These are phyloP conservation scores for Fusarium poae DNA, from an alignment of 2,329 filamentous ascomycete genomes.

Conservation along the genomic window DNA sequence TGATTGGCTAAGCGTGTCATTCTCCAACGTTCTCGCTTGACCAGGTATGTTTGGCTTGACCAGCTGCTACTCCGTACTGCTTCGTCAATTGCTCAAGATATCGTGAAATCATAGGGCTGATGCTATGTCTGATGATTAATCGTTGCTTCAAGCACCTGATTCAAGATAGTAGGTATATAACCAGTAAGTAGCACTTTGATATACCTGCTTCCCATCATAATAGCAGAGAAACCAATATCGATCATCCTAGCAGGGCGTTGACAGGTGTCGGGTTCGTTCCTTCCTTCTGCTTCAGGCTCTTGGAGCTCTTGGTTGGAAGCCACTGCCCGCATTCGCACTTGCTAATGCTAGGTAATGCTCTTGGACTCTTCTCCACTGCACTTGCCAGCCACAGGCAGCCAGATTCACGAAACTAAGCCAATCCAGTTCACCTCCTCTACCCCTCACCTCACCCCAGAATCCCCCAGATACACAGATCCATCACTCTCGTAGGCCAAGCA, in stretches of 20 bases:
- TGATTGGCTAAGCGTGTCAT: conserved; percentile 14
- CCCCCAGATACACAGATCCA: conserved; percentile 32
- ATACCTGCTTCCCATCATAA: not conserved
- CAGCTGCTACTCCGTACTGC: not conserved
- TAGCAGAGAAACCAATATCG: not conserved
- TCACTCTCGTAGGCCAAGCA: not conserved
- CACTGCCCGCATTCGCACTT: conserved; percentile 21
- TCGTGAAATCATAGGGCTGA: not conserved
- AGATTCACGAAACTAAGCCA: conserved; percentile 13
- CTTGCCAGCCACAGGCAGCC: conserved; percentile 10
- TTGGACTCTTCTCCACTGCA: not conserved
- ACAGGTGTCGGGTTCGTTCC: not conserved
- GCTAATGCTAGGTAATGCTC: not conserved
- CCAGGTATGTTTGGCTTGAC: not conserved
- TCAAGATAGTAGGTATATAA: not conserved
- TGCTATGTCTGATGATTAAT: not conserved
- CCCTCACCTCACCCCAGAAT: conserved; percentile 33
- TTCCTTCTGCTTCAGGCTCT: conserved; percentile 1
- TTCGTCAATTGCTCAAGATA: not conserved
- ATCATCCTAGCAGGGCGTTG: conserved; percentile 12
- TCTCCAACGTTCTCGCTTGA: conserved; percentile 18
- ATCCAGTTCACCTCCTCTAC: conserved; percentile 8
- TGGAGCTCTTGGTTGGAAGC: conserved; percentile 20
- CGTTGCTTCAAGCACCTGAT: not conserved
- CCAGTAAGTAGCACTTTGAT: not conserved